Evolutionary conservation across 2,329 filamentous ascomycete species (phyloP).

Genomic region (Xylaria sp.): DNA sequence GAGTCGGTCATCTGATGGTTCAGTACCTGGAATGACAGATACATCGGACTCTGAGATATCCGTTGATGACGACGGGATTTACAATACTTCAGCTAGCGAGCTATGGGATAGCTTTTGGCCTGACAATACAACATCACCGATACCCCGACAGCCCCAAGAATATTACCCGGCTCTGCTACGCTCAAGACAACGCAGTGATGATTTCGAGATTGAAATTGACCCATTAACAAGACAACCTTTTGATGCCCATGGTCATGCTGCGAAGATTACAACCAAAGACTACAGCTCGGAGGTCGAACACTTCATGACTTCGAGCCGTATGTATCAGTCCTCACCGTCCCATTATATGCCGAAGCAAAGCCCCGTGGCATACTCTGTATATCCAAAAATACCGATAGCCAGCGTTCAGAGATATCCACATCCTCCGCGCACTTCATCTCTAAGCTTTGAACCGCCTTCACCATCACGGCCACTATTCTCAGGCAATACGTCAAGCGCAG

Average conservation of each 20-base stretch:
- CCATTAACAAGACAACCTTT: slow-evolving; percentile 28
- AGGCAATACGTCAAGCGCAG: slow-evolving; percentile 43
- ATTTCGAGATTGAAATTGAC: slow-evolving; percentile 37
- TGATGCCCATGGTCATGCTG: slow-evolving; percentile 42
- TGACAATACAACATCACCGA: slow-evolving; percentile 27
- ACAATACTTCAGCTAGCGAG: slow-evolving; percentile 57
- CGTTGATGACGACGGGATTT: slow-evolving; percentile 61
- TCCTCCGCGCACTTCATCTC: slow-evolving; percentile 51
- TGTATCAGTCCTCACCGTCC: slow-evolving; percentile 32
- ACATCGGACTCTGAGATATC: slow-evolving; percentile 64
- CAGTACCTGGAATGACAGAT: slow-evolving; percentile 61
- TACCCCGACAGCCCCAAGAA: slow-evolving; percentile 30
- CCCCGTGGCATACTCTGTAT: slow-evolving; percentile 53
- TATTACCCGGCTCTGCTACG: slow-evolving; percentile 39
- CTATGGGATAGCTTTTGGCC: slow-evolving; percentile 65
- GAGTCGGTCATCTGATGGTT: slow-evolving; percentile 57
- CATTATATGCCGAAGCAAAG: slow-evolving; percentile 36
- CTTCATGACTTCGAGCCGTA: slow-evolving; percentile 36
- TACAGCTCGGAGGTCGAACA: slow-evolving; percentile 44
- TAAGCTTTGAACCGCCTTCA: slow-evolving; percentile 42
- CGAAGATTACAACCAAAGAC: slow-evolving; percentile 38
- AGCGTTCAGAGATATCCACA: slow-evolving; percentile 41
- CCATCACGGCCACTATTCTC: slow-evolving; percentile 42
- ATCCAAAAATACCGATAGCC: slow-evolving; percentile 51
- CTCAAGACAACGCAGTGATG: slow-evolving; percentile 36